A percentile compares a stretch with the other conserved stretches of the same genome.
These are phyloP conservation scores for Verticillium isaacii DNA, from an alignment of 2,329 filamentous ascomycete species.

Conservation along the genomic window DNA sequence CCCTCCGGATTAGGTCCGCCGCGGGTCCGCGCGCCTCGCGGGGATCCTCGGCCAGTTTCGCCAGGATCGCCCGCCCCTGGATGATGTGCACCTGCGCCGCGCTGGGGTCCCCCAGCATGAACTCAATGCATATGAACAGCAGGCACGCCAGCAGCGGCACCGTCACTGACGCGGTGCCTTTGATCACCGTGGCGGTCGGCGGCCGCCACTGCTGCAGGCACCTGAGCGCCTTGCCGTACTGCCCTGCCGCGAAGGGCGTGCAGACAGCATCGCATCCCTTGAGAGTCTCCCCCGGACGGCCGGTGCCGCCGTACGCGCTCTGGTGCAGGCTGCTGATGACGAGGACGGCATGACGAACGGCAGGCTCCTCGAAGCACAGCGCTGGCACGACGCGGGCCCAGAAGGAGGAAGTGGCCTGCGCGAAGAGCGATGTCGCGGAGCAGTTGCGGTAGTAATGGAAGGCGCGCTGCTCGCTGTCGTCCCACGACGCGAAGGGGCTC, in stretches of 20 bases:
- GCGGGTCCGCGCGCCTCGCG: constrained; percentile 12
- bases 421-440: constrained; percentile 30
- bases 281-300: background rate
- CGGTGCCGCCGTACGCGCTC: constrained; percentile 10
- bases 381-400: constrained; percentile 41
- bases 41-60: constrained; percentile 10
- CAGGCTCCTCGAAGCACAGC: constrained; percentile 37
- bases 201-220: constrained; percentile 30
- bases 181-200: constrained; percentile 22
- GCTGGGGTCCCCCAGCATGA: constrained; percentile 43
- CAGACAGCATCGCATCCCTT: background rate
- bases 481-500: constrained; percentile 5
- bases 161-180: constrained; percentile 15
- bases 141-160: constrained; percentile 40
- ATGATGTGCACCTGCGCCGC: constrained; percentile 39
- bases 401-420: constrained; percentile 36
- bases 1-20: constrained; percentile 31
- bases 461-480: constrained; percentile 17
- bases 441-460: constrained; percentile 28
- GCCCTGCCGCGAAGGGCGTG: constrained; percentile 31
- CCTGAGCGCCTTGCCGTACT: constrained; percentile 45
- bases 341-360: constrained; percentile 43
- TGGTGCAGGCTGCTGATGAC: constrained; percentile 46
- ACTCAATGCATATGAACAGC: constrained; percentile 50
- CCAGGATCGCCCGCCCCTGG: constrained; percentile 37